A percentile compares a stretch with the other conserved stretches of the same genome.
Conservation (phyloP, 2,329 filamentous ascomycete species). For the Beauveria medogensis region DNA sequence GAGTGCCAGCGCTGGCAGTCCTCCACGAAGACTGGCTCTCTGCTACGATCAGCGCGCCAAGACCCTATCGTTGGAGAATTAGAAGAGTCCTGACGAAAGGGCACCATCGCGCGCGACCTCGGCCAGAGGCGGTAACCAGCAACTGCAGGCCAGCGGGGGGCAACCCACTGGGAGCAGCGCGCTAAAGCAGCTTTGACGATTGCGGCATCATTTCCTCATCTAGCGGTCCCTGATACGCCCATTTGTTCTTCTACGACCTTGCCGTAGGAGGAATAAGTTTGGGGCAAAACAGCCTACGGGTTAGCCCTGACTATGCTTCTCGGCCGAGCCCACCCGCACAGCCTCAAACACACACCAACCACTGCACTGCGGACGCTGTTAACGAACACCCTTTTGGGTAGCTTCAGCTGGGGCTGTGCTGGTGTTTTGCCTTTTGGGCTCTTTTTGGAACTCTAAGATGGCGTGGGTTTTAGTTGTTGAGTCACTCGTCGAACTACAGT, state of each 20-base stretch:
- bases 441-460: neutral
- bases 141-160: neutral
- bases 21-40: too few relatives aligned
- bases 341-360: neutral
- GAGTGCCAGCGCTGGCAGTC: neutral
- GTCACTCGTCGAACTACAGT: too few relatives aligned
- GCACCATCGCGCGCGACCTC: neutral
- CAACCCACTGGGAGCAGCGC: neutral
- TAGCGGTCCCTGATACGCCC: too few relatives aligned
- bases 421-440: neutral
- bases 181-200: neutral
- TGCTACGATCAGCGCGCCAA: too few relatives aligned
- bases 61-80: neutral
- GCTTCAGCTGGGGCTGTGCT: slow-evolving; percentile 2
- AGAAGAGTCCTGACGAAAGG: neutral
- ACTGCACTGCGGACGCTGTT: neutral
- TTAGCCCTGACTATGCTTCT: slow-evolving; percentile 1
- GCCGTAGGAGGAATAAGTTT: neutral
- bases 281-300: slow-evolving; percentile 2
- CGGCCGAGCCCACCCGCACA: slow-evolving; percentile 9
- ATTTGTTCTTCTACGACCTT: neutral
- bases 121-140: neutral
- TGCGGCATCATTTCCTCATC: neutral
- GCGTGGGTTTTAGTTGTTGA: too few relatives aligned
- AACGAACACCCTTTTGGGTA: neutral